A percentile compares a stretch with the other conserved stretches of the same genome.
phyloP scores from a whole-genome alignment of 768 basidiomycete species.

The Lentinula detonsa region DNA sequence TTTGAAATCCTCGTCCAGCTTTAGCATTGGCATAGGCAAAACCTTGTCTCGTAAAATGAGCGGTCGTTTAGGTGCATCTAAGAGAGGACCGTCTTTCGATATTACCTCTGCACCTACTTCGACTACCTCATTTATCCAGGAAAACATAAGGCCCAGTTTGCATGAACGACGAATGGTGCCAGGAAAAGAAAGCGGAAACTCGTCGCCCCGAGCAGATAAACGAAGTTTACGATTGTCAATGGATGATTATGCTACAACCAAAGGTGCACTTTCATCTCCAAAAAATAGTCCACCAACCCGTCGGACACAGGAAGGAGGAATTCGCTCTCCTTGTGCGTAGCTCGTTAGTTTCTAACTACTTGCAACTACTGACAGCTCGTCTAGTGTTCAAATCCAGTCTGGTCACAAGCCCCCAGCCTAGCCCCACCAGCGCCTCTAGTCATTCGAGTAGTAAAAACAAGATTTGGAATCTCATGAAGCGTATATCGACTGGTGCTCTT shows the following conservation, averaged over 20 bases:
- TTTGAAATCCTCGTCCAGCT: background rate
- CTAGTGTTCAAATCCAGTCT: background rate
- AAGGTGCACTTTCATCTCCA: background rate
- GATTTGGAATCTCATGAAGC: constrained; percentile 66
- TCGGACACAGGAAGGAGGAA: background rate
- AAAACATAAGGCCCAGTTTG: constrained; percentile 22
- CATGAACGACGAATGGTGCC: constrained; percentile 21
- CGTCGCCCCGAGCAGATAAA: background rate
- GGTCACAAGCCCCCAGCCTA: background rate
- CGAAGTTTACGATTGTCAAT: constrained; percentile 24
- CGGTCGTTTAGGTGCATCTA: constrained; percentile 20
- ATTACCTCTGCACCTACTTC: background rate
- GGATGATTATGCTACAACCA: constrained; percentile 17
- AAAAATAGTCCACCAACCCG: background rate
- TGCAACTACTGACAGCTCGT: background rate
- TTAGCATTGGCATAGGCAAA: constrained; percentile 12
- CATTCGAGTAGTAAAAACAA: constrained; percentile 30
- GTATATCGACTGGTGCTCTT: constrained; percentile 58
- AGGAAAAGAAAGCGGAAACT: constrained; percentile 3
- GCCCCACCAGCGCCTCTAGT: constrained; percentile 13
- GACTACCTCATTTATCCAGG: background rate
- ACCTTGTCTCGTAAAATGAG: constrained; percentile 30
- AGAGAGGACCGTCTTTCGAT: background rate
- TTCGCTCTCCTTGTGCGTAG: background rate
- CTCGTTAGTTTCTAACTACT: background rate